phyloP scores from a whole-genome alignment of 148 eudicot genomes.

The Rhododendron ovatum region DNA sequence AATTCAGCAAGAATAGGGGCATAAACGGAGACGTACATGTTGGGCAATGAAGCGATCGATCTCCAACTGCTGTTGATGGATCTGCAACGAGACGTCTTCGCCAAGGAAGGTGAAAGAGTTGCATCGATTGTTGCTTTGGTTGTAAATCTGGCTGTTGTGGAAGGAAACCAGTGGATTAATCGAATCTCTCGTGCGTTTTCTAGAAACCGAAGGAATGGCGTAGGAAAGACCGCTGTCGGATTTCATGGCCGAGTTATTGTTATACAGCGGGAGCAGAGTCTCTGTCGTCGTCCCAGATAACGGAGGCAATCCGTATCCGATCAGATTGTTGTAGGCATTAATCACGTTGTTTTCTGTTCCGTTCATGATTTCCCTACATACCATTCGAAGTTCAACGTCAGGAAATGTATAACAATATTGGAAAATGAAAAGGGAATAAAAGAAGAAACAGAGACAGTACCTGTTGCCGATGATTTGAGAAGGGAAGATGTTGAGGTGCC shows the following conservation, averaged over 20 bases:
- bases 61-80: constrained; percentile 63
- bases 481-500: constrained; percentile 30
- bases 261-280: constrained; percentile 25
- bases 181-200: constrained; percentile 48
- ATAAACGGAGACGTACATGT: constrained; percentile 41
- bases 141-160: constrained; percentile 1
- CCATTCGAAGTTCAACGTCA: not conserved
- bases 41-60: constrained; percentile 54
- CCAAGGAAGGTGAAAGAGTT: constrained; percentile 41
- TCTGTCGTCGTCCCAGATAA: constrained; percentile 29
- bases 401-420: not conserved
- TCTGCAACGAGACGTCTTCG: constrained; percentile 53
- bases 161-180: constrained; percentile 16
- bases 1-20: not conserved
- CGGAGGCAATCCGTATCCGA: constrained; percentile 26
- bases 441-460: not conserved
- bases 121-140: constrained; percentile 3
- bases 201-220: constrained; percentile 24
- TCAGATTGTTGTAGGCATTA: constrained; percentile 8
- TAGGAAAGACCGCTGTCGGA: constrained; percentile 62
- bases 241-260: constrained; percentile 21
- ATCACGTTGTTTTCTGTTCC: constrained; percentile 14
- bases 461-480: constrained; percentile 25
- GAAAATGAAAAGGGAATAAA: not conserved
- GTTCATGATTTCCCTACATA: constrained; percentile 19